Percentiles rank a stretch among this genome's conserved stretches.
phyloP scores from a whole-genome alignment of 495 filamentous ascomycete species.

The Annulohypoxylon moriforme region DNA sequence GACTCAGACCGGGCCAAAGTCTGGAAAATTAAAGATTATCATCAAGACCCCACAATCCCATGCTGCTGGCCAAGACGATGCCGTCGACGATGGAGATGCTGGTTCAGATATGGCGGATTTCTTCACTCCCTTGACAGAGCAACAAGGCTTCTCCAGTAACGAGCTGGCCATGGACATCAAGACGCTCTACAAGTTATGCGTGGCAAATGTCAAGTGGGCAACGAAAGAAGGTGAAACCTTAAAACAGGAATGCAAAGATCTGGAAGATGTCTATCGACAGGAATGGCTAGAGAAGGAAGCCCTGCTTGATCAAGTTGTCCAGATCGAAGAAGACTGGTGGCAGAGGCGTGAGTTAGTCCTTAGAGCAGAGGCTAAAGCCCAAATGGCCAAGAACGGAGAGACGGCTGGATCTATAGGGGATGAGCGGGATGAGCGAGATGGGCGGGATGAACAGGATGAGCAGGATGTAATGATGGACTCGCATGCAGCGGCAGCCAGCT shows the following conservation, averaged over 20 bases:
- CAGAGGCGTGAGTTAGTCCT: slow-evolving; percentile 57
- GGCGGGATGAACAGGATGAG: no score
- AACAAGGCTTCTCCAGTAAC: slow-evolving; percentile 74
- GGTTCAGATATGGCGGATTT: slow-evolving; percentile 60
- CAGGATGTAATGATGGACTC: slow-evolving; percentile 25
- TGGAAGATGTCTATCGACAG: slow-evolving; percentile 74
- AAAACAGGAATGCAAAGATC: slow-evolving; percentile 68
- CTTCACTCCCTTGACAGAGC: slow-evolving; percentile 64
- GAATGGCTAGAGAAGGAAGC: slow-evolving; percentile 90
- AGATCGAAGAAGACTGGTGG: slow-evolving; percentile 64
- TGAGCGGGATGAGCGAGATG: slow-evolving; percentile 19
- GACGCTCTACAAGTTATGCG: slow-evolving; percentile 77
- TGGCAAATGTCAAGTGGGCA: slow-evolving; percentile 84
- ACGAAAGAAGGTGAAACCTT: slow-evolving; percentile 75
- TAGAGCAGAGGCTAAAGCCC: slow-evolving; percentile 44
- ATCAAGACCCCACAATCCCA: slow-evolving; percentile 66
- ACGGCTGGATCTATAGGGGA: not conserved
- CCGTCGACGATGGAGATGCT: slow-evolving; percentile 62
- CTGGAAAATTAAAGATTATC: slow-evolving; percentile 73
- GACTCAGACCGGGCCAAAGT: slow-evolving; percentile 59
- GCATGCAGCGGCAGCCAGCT: slow-evolving; percentile 17
- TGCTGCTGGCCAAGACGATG: slow-evolving; percentile 65
- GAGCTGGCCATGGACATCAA: slow-evolving; percentile 77
- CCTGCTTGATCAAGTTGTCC: slow-evolving; percentile 65
- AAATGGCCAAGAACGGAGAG: slow-evolving; percentile 26